Conservation (phyloP, 2,329 filamentous ascomycete species). For the Colletotrichum phormii region DNA sequence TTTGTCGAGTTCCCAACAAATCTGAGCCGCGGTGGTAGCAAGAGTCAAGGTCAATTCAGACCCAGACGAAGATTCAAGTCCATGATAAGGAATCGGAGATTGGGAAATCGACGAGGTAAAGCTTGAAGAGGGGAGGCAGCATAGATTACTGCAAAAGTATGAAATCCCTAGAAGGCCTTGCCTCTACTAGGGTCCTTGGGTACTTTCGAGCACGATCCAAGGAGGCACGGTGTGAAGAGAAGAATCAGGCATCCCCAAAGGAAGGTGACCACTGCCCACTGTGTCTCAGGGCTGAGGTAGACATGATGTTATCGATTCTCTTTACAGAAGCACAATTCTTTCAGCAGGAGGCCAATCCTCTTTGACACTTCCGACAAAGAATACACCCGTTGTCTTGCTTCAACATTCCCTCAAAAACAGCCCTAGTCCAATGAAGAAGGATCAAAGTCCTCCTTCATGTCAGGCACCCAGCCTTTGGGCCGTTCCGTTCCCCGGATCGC, state of each 20-base stretch:
- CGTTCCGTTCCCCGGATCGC: constrained; percentile 88
- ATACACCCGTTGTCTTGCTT: background rate
- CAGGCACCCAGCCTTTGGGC: constrained; percentile 92
- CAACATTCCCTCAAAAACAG: background rate
- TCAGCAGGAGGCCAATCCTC: background rate
- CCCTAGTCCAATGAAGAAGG: constrained; percentile 19
- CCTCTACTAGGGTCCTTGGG: background rate
- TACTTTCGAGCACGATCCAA: background rate
- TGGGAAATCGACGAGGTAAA: background rate
- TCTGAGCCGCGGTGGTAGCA: background rate
- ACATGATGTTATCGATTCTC: background rate
- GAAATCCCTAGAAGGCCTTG: background rate
- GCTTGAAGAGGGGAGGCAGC: background rate
- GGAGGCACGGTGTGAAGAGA: background rate
- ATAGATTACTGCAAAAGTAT: background rate
- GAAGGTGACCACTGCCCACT: background rate
- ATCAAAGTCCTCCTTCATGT: constrained; percentile 59
- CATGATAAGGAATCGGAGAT: background rate
- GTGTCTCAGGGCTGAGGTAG: background rate
- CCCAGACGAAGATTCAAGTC: background rate
- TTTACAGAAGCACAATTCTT: background rate
- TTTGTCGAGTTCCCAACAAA: background rate
- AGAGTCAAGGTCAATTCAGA: background rate
- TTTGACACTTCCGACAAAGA: background rate
- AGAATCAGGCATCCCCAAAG: background rate